A percentile compares a stretch with the other conserved stretches of the same genome.
Evolutionary conservation across 805 yeast genomes (phyloP).

Genomic region (Cyberlindnera nakhonratchasimensis): DNA sequence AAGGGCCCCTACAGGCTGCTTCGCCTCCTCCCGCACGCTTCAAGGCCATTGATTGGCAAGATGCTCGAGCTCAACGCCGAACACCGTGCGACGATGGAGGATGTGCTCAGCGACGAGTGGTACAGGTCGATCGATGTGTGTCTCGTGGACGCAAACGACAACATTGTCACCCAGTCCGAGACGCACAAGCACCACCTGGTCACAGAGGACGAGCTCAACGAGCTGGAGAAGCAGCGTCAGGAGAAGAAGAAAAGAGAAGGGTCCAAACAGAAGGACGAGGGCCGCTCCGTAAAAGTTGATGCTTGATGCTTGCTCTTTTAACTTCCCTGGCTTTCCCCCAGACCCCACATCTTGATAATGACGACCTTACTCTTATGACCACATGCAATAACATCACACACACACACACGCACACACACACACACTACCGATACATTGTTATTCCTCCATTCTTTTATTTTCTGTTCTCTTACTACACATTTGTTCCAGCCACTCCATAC

Average conservation of each 20-base stretch:
- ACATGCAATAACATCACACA: too few species aligned
- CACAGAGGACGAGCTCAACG: constrained; percentile 58
- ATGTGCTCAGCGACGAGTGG: constrained; percentile 56
- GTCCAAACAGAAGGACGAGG: constrained; percentile 20
- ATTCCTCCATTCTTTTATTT: too few species aligned
- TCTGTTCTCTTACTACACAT: too few species aligned
- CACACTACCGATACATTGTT: too few species aligned
- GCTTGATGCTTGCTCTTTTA: too few species aligned
- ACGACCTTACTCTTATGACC: neutral
- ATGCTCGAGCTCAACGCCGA: constrained; percentile 65
- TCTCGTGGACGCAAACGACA: constrained; percentile 26
- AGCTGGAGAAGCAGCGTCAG: constrained; percentile 36
- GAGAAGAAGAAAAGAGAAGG: constrained; percentile 29
- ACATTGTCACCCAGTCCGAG: constrained; percentile 26
- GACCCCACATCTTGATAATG: neutral
- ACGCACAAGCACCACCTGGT: constrained; percentile 65
- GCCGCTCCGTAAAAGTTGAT: constrained; percentile 18
- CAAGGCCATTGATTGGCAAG: constrained; percentile 54
- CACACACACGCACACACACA: too few species aligned
- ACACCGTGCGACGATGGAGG: constrained; percentile 56
- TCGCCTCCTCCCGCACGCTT: constrained; percentile 63
- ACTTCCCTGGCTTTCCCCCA: neutral
- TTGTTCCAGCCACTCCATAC: too few species aligned
- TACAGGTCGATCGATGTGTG: constrained; percentile 55
- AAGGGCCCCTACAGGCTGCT: constrained; percentile 73